These are phyloP conservation scores for Cryptococcus sp. DNA, from an alignment of 1,284 basidiomycete genomes.

Conservation along the genomic window DNA sequence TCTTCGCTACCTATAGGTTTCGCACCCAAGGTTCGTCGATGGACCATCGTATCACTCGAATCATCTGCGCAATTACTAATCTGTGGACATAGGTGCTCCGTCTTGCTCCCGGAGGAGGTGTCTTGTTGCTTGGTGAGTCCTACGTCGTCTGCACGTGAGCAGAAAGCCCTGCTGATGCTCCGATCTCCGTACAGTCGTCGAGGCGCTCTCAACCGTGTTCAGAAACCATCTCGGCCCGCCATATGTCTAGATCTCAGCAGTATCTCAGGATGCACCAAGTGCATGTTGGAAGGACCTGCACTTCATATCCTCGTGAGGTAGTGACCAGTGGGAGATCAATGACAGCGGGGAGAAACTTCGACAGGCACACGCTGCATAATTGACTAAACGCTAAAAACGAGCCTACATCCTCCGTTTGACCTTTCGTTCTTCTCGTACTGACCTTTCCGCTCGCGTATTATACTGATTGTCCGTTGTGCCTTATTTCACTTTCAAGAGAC, in stretches of 20 bases:
- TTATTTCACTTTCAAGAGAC: too few species aligned
- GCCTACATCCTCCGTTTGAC: too few species aligned
- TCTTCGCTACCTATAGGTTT: conserved; percentile 22
- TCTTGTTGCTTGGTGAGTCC: conserved; percentile 67
- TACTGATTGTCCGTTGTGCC: too few species aligned
- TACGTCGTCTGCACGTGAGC: neutral
- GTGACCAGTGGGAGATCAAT: neutral
- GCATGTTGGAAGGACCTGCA: neutral
- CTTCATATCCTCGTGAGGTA: neutral
- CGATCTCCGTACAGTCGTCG: conserved; percentile 40
- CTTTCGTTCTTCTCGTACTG: too few species aligned
- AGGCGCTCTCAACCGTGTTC: conserved; percentile 46
- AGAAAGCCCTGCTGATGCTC: neutral
- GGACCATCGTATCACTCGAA: conserved; percentile 47
- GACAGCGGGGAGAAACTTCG: neutral
- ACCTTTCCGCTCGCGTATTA: too few species aligned
- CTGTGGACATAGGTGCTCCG: conserved; percentile 67
- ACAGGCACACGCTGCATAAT: too few species aligned
- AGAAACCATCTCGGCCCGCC: conserved; percentile 28
- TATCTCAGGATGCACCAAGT: neutral
- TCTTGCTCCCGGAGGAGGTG: conserved; percentile 92
- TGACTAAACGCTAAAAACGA: too few species aligned
- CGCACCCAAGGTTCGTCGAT: conserved; percentile 48
- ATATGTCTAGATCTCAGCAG: conserved; percentile 20
- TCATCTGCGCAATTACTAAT: conserved; percentile 62